These are phyloP conservation scores for Mortierella polycephala DNA, from an alignment of 371 early-diverging fungal species.

Conservation along the genomic window DNA sequence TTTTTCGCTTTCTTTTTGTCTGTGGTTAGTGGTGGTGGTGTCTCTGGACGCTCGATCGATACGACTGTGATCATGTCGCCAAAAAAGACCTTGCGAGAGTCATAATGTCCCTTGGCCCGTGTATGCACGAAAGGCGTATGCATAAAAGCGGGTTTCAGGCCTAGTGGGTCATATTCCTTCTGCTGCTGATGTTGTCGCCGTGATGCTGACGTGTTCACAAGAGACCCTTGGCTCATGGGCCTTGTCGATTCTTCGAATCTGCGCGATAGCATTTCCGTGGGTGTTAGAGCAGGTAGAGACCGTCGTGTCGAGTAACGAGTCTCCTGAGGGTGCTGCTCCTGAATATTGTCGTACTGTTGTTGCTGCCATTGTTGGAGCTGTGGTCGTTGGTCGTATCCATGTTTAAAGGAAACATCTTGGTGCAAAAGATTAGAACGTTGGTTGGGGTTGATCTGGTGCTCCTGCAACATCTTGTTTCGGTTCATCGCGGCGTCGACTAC, in stretches of 20 bases:
- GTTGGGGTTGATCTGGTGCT: not conserved
- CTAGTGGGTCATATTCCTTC: conserved; percentile 7
- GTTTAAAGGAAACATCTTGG: not conserved
- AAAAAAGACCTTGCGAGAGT: conserved; percentile 34
- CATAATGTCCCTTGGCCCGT: conserved; percentile 18
- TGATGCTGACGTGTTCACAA: conserved; percentile 2
- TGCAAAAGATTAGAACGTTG: too few relatives aligned
- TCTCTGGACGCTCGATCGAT: conserved; percentile 29
- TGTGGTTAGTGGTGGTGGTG: conserved; percentile 23
- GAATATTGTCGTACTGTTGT: conserved; percentile 12
- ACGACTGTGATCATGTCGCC: conserved; percentile 46
- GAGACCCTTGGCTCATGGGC: conserved; percentile 9
- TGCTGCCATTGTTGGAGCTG: conserved; percentile 14
- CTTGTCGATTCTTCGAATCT: conserved; percentile 16
- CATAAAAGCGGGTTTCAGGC: conserved; percentile 22
- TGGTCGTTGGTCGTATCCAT: conserved; percentile 6
- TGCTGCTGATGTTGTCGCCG: not conserved
- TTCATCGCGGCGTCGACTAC: conserved; percentile 33
- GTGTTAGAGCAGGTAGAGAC: conserved; percentile 9
- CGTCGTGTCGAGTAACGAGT: conserved; percentile 1
- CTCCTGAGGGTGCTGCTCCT: not conserved
- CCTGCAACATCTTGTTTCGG: conserved; percentile 15
- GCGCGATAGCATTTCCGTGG: conserved; percentile 28
- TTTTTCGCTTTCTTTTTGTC: conserved; percentile 35
- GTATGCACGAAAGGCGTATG: conserved; percentile 27